Evolutionary conservation across 1,139 yeast genomes (phyloP), one percentile per base, ranked within the genome.

Genomic region (Pichia sp.): DNA sequence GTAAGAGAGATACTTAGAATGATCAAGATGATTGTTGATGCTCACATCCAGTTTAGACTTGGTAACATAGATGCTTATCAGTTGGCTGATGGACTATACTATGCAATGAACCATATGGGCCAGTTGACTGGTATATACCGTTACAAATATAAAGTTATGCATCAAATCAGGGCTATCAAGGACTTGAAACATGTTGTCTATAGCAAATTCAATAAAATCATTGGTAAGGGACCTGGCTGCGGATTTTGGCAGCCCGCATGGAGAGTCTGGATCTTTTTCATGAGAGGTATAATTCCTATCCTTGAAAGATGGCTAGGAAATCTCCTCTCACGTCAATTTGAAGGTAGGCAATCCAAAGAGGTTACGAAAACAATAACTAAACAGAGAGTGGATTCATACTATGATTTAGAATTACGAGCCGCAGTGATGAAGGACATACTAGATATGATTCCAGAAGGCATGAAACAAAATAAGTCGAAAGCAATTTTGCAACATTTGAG

Each of bases 241-340:
- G 99, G 99, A 1, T 89, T 93, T 69, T 95, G 99, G 99, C 99
- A 93, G 66, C 99, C 99, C 0, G 88, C 97, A 1, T 93, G 99
- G 99, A 77, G 97, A 62, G 95, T 92, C 1, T 95, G 99, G 99
- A 74, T 95, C 3, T 88, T 85, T 56, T 93, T 93, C 69, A 72
- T 93, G 72, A 76, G 99, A 64, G 99, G 99, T 15, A 86, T 85
- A n/a, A 86, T 90, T 36, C 99, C 99, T 0, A 71, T 93, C 48
- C 73, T 95, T 16, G 99, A 95, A 69, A 76, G 97, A 69, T 95
- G 99, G 99, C 73, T 95, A 31, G 96, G 97, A 0, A 95, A 95
- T 62, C 75, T 95, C 56, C 74, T 95, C 46, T 87, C 96, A 1
- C 81, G 99, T 61, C 99, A 92, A 68, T 93, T 95, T 68, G 98